These are phyloP conservation scores for Annona cherimola DNA, from an alignment of 164 flowering plant species.

Conservation along the genomic window DNA sequence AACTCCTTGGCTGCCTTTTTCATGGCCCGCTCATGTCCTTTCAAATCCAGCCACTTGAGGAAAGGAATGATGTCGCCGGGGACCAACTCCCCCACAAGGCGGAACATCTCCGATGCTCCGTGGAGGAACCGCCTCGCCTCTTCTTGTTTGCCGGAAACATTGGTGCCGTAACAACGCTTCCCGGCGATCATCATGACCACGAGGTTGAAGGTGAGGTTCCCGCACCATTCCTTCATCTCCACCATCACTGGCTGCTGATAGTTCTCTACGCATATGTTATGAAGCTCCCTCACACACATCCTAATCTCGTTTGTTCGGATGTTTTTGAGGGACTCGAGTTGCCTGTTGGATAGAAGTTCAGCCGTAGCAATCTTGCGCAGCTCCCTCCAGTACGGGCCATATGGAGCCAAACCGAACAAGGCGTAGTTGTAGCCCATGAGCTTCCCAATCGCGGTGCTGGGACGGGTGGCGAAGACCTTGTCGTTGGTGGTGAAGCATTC, in stretches of 20 bases:
- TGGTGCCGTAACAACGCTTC: background rate
- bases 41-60: constrained; percentile 31
- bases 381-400: constrained; percentile 11
- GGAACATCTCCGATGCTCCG: constrained; percentile 7
- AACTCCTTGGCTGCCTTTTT: constrained; percentile 9
- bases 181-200: background rate
- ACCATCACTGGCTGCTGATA: background rate
- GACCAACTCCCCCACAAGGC: constrained; percentile 15
- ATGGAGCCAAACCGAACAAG: background rate
- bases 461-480: background rate
- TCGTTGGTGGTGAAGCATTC: constrained; percentile 12
- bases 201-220: background rate
- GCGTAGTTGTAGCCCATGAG: background rate
- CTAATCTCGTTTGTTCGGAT: background rate
- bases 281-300: background rate
- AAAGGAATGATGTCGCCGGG: constrained; percentile 26
- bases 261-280: background rate
- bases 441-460: background rate
- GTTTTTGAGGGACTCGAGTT: constrained; percentile 3
- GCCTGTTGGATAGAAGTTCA: background rate
- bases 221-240: constrained; percentile 1
- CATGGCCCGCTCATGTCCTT: constrained; percentile 23
- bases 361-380: background rate
- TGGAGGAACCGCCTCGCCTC: background rate
- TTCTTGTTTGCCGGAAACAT: background rate